Base-by-base conservation (phyloP, 257 asterid genomes). In the Echites panduratus region DNA sequence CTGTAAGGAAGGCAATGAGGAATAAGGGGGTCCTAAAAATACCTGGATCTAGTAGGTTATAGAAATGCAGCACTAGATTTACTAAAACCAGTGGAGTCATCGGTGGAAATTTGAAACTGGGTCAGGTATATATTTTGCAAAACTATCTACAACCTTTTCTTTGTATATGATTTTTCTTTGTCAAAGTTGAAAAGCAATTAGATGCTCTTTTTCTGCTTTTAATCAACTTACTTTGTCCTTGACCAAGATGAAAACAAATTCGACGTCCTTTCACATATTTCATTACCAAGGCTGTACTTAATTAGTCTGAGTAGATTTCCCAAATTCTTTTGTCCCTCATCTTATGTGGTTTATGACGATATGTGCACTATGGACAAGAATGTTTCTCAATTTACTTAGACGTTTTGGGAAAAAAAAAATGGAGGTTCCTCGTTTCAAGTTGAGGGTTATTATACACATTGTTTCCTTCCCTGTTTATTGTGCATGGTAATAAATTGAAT, bases 1-100 rank as follows among this genome's bases (percentile, higher is more conserved):
- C 75, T 64, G 77, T 86, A 70, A 82, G 93, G 82, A 78, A 58
- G 61, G 77, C 64, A 79, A 63, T 63, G 68, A 63, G 14, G 68
- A 63, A 38, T 38, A 27, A 63, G 27, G 45, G 47, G 5, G 26
- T 63, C 48, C 7, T 63, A 20, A 63, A 63, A 48, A 32, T 63
- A 16, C 68, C 68, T 16, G 68, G 48, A 32, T 63, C 68, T 0
- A 63, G 68, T 38, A 63, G 68, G 68, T 43, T 63, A 35, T 63
- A 63, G 68, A 63, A 63, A 63, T 16, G 7, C 43, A 63, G n/a
- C n/a, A 29, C 38, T 14, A 40, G 29, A 29, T 35, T 11, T 29
- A 61, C 44, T 27, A 61, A 29, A 32, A 29, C 43, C 44, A 29
- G 29, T 6, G 19, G 12, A 14, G 27, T n/a, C 0, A 9, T 24